Evolutionary conservation across 2,329 filamentous ascomycete genomes (phyloP).

Genomic region (Exophiala viscosa): DNA sequence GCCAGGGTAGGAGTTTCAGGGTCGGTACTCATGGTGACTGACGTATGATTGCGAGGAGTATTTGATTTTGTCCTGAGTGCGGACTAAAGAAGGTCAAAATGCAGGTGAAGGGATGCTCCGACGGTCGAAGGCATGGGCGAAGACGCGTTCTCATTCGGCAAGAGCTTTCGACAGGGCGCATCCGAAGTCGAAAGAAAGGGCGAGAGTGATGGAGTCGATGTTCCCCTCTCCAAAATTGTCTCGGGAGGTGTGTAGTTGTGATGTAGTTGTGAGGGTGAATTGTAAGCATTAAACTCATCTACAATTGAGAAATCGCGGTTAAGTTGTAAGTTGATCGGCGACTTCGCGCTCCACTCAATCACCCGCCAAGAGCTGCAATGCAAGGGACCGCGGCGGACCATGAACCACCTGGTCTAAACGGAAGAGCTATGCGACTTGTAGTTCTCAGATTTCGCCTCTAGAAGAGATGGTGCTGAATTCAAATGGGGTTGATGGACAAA

Average conservation of each 20-base stretch:
- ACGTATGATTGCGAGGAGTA: not conserved
- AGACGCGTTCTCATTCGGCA: conserved; percentile 26
- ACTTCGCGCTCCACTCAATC: conserved; percentile 7
- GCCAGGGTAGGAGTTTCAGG: conserved; percentile 17
- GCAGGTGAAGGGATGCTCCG: conserved; percentile 29
- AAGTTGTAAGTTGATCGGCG: conserved; percentile 4
- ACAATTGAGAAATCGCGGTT: not conserved
- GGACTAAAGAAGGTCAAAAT: not conserved
- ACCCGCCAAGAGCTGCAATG: conserved; percentile 9
- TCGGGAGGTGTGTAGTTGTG: not conserved
- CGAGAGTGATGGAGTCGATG: not conserved
- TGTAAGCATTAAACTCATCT: conserved; percentile 3
- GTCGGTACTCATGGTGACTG: conserved; percentile 18
- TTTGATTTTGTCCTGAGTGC: not conserved
- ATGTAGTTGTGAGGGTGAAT: not conserved
- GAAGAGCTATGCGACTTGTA: no score
- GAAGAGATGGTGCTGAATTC: no score
- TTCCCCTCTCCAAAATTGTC: not conserved
- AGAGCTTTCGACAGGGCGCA: not conserved
- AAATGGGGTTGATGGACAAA: not conserved
- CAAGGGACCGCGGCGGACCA: conserved; percentile 4
- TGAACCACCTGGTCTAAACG: no score
- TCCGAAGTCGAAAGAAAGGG: not conserved
- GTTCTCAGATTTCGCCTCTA: no score
- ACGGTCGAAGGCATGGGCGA: conserved; percentile 33